A percentile compares a stretch with the other conserved stretches of the same genome.
Conservation (phyloP, 1,139 yeast genomes). For the Geotrichum restrictum region DNA sequence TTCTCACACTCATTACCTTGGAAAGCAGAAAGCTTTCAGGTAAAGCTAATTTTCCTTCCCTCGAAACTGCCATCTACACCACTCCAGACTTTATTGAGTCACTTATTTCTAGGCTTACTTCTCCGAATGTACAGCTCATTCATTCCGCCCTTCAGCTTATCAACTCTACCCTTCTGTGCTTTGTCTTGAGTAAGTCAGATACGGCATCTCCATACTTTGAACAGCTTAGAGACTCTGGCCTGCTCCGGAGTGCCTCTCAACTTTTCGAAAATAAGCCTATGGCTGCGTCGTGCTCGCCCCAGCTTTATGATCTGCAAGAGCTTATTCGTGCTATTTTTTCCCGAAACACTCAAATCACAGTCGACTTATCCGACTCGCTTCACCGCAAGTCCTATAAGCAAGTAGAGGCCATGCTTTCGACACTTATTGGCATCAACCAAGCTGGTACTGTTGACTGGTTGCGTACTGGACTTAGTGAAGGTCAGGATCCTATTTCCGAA, state of each 20-base stretch:
- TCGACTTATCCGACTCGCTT: conserved; percentile 25
- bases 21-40: conserved; percentile 25
- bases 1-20: conserved; percentile 29
- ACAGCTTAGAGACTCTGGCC: conserved; percentile 30
- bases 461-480: conserved; percentile 31
- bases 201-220: conserved; percentile 27
- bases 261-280: conserved; percentile 31
- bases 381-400: conserved; percentile 27
- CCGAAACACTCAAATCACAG: conserved; percentile 25
- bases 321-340: conserved; percentile 30
- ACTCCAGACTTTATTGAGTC: conserved; percentile 26
- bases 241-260: conserved; percentile 29
- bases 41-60: conserved; percentile 24
- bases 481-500: conserved; percentile 27
- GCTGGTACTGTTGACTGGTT: conserved; percentile 29
- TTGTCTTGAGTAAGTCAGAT: conserved; percentile 26
- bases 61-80: conserved; percentile 24
- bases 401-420: conserved; percentile 26
- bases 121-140: conserved; percentile 30
- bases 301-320: conserved; percentile 33
- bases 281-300: conserved; percentile 31
- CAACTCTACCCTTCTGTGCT: conserved; percentile 28
- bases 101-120: conserved; percentile 26
- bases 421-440: conserved; percentile 29
- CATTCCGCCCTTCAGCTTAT: conserved; percentile 30